Conservation (phyloP, 2,329 filamentous ascomycete genomes). For the Fusarium sp. region DNA sequence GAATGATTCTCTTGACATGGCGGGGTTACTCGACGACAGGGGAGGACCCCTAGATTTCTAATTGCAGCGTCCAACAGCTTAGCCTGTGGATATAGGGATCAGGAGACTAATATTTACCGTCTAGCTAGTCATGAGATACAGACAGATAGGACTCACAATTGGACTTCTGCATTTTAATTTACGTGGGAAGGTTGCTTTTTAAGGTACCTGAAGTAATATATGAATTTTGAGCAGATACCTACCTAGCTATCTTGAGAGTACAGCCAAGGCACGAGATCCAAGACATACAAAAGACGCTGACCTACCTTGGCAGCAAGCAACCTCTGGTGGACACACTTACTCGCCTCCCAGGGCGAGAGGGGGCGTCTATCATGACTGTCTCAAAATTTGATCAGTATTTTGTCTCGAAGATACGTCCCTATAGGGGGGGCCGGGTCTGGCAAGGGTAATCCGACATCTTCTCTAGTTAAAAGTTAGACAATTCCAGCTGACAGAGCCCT, state of each 20-base stretch:
- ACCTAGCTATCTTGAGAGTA: conserved; percentile 7
- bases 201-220: too few relatives aligned
- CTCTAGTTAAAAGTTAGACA: conserved; percentile 15
- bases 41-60: conserved; percentile 21
- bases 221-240: too few relatives aligned
- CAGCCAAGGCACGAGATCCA: conserved; percentile 9
- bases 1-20: background rate
- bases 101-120: too few relatives aligned
- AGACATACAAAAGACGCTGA: conserved; percentile 17
- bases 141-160: too few relatives aligned
- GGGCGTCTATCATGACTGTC: background rate
- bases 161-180: too few relatives aligned
- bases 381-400: conserved; percentile 1
- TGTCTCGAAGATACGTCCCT: conserved; percentile 25
- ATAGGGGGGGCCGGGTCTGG: conserved; percentile 9
- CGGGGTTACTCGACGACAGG: conserved; percentile 13
- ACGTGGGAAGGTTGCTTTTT: too few relatives aligned
- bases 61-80: background rate
- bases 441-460: conserved; percentile 12
- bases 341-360: background rate
- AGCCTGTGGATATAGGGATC: background rate
- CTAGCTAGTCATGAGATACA: too few relatives aligned
- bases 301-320: background rate
- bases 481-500: conserved; percentile 18
- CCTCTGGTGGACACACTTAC: conserved; percentile 4